Evolutionary conservation across 805 yeast genomes (phyloP), one percentile per base, ranked within the genome.

Genomic region (Yamadazyma tumulicola): DNA sequence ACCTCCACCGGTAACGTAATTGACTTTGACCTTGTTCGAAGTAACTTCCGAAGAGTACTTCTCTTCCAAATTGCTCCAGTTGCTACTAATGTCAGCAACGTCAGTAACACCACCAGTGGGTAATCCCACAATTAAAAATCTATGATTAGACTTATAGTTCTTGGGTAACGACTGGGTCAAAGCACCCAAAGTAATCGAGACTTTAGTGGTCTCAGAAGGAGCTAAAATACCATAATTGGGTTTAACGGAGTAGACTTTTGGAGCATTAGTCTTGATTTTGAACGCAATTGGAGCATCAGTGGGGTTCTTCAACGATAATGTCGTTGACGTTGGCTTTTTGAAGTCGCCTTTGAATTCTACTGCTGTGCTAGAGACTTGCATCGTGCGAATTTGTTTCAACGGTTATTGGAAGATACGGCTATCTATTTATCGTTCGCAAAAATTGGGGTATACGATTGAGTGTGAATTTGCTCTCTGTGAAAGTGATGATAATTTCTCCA

Each of bases 241-340:
- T 64, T 96, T 83, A 34, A 91, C 97, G 59, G 96, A 86, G 71
- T 89, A 82, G 59, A 86, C 72, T 60, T 85, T 89, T 39, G 97
- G 97, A 7, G 97, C 97, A 9, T 97, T 91, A 29, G 98, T 91
- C 67, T 91, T 93, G 53, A 93, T 96, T 68, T 93, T 93, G 73
- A 85, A 93, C 21, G 96, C 96, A 50, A 77, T 61, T 28, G 81
- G 70, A 17, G 78, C 61, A 34, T 69, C 68, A 10, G 74, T 59
- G 28, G 82, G 66, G 48, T 79, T 81, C 59, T 68, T 57, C 43
- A 80, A 69, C 27, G 64, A 58, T 49, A 80, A 64, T 33, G 67
- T 60, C 54, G 79, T 81, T 10, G 93, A 80, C 25, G 83, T 74
- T 46, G 83, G 79, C 48, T 74, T 69, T 46, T 83, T 74, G 59